phyloP scores from a whole-genome alignment of 2,329 filamentous ascomycete genomes.

The Fusarium chaquense region DNA sequence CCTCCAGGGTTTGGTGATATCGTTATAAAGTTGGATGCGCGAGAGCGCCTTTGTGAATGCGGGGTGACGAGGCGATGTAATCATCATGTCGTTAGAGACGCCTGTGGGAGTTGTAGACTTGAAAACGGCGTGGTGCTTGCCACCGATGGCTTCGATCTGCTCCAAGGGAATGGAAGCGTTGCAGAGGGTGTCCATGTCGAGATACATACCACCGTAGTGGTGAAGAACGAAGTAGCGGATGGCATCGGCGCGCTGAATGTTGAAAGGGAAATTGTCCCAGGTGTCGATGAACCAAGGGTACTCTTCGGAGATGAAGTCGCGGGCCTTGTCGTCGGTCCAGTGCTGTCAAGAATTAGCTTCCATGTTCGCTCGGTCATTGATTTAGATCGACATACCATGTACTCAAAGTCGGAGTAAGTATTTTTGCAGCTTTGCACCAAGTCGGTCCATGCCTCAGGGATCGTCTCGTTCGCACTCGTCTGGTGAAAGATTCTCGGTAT shows the following conservation, averaged over 20 bases:
- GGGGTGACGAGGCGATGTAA: constrained; percentile 76
- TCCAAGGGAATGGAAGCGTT: constrained; percentile 47
- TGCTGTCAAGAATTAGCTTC: constrained; percentile 59
- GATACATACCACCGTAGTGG: constrained; percentile 79
- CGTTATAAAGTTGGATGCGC: constrained; percentile 70
- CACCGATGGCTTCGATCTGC: constrained; percentile 45
- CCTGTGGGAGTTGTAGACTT: constrained; percentile 76
- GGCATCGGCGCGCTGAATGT: constrained; percentile 78
- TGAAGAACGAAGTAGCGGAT: constrained; percentile 80
- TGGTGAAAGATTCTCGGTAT: constrained; percentile 84
- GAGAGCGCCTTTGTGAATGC: constrained; percentile 79
- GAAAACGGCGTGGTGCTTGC: constrained; percentile 47
- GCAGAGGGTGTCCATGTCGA: constrained; percentile 63
- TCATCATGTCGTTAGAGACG: constrained; percentile 86
- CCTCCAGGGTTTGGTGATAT: constrained; percentile 70
- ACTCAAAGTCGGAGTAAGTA: constrained; percentile 78
- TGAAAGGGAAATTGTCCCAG: constrained; percentile 76
- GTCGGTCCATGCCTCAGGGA: constrained; percentile 74
- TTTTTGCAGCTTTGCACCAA: constrained; percentile 75
- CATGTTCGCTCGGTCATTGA: neutral
- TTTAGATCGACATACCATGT: constrained; percentile 64
- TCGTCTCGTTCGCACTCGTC: constrained; percentile 76
- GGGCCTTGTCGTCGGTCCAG: constrained; percentile 76
- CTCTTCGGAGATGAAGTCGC: constrained; percentile 75
- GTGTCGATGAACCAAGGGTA: constrained; percentile 80